Percentiles rank a stretch among this genome's conserved stretches.
phyloP scores from a whole-genome alignment of 2,329 filamentous ascomycete species.

The Penicillium sp. region DNA sequence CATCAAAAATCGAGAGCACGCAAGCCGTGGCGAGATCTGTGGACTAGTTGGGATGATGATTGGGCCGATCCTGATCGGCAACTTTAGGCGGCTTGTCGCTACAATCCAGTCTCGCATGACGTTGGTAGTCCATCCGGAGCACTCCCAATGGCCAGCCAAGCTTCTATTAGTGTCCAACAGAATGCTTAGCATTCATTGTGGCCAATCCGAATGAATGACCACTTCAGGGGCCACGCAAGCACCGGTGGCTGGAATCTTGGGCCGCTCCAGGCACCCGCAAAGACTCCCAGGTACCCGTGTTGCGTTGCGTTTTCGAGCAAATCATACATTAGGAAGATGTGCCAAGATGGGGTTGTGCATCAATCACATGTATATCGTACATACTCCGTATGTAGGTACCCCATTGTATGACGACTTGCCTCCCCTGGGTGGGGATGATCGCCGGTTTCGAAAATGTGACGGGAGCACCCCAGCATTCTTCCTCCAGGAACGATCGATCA shows the following conservation, averaged over 20 bases:
- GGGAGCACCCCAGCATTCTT: slow-evolving; percentile 16
- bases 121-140: slow-evolving; percentile 5
- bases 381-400: background rate
- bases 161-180: slow-evolving; percentile 9
- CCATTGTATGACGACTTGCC: background rate
- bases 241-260: slow-evolving; percentile 18
- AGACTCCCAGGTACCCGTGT: slow-evolving; percentile 6
- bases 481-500: slow-evolving; percentile 10
- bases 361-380: background rate
- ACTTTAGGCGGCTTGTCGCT: slow-evolving; percentile 2
- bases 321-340: background rate
- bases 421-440: slow-evolving; percentile 7
- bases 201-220: slow-evolving; percentile 14
- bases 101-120: slow-evolving; percentile 20
- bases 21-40: slow-evolving; percentile 19
- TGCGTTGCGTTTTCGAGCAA: background rate
- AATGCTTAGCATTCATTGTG: slow-evolving; percentile 22
- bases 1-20: slow-evolving; percentile 16
- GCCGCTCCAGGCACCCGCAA: slow-evolving; percentile 10
- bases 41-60: slow-evolving; percentile 13
- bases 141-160: slow-evolving; percentile 14
- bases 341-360: background rate
- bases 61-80: slow-evolving; percentile 20
- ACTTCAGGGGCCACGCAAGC: slow-evolving; percentile 19
- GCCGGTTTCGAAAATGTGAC: slow-evolving; percentile 17